These are phyloP conservation scores for Xylaria sp. DNA, from an alignment of 2,329 filamentous ascomycete genomes.

Conservation along the genomic window DNA sequence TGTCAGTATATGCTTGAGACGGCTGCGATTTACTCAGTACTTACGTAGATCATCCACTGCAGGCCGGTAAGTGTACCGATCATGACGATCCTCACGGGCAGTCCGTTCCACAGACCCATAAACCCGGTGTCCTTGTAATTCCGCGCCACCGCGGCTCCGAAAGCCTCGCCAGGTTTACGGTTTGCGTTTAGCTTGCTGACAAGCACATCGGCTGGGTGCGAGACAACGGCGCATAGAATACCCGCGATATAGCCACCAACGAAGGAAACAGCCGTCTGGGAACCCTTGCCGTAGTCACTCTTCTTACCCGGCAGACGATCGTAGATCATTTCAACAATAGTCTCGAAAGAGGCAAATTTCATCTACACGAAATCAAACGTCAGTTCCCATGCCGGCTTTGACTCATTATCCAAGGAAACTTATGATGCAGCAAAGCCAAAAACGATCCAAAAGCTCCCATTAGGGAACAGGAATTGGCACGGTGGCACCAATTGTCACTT, in stretches of 20 bases:
- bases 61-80: conserved; percentile 83
- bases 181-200: conserved; percentile 91
- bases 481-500: neutral
- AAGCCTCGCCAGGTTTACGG: conserved; percentile 79
- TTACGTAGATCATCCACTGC: conserved; percentile 93
- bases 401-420: neutral
- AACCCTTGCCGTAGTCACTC: conserved; percentile 80
- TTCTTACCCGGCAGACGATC: conserved; percentile 78
- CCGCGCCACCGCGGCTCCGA: conserved; percentile 77
- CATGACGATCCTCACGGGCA: conserved; percentile 89
- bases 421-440: neutral
- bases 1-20: conserved; percentile 30
- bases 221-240: conserved; percentile 87
- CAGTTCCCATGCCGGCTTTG: neutral
- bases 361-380: conserved; percentile 55
- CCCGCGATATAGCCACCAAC: conserved; percentile 85
- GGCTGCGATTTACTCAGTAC: conserved; percentile 48
- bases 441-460: too few relatives aligned
- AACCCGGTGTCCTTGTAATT: conserved; percentile 93
- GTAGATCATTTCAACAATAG: conserved; percentile 89
- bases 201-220: conserved; percentile 87
- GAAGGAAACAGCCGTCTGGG: conserved; percentile 89
- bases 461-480: neutral
- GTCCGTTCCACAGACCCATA: conserved; percentile 87
- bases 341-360: conserved; percentile 95